phyloP scores from a whole-genome alignment of 495 filamentous ascomycete species.

The Neurospora sp. region DNA sequence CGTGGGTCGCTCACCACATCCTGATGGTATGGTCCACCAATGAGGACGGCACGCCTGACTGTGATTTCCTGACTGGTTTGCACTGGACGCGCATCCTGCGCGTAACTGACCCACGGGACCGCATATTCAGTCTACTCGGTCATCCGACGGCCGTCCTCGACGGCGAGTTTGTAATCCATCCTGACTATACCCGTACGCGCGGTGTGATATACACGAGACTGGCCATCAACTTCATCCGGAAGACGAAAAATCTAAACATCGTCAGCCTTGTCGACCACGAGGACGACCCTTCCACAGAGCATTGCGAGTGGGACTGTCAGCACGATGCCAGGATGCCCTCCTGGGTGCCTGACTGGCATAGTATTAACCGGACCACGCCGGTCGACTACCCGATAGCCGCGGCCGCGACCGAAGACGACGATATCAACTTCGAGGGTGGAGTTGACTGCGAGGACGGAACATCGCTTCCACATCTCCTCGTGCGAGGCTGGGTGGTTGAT shows the following conservation, averaged over 20 bases:
- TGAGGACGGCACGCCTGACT: slow-evolving; percentile 5
- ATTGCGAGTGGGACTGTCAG: slow-evolving; percentile 2
- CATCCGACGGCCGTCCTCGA: slow-evolving; percentile 5
- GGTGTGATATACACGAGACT: slow-evolving; percentile 11
- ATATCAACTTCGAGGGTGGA: slow-evolving; percentile 1
- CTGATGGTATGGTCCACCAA: slow-evolving; percentile 9
- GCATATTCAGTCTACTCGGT: slow-evolving; percentile 7
- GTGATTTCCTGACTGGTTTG: slow-evolving; percentile 11
- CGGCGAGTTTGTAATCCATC: slow-evolving; percentile 7
- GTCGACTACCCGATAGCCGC: slow-evolving; percentile 1
- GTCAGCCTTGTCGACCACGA: slow-evolving; percentile 13
- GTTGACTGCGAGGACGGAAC: neutral
- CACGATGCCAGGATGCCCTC: slow-evolving; percentile 9
- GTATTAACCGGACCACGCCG: slow-evolving; percentile 13
- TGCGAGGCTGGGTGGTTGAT: slow-evolving; percentile 10
- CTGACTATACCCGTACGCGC: slow-evolving; percentile 10
- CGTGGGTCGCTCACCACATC: slow-evolving; percentile 10
- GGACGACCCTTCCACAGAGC: slow-evolving; percentile 1
- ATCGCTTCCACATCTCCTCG: slow-evolving; percentile 6
- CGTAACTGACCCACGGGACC: slow-evolving; percentile 11
- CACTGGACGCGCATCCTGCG: slow-evolving; percentile 12
- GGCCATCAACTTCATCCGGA: slow-evolving; percentile 8
- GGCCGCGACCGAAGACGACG: neutral
- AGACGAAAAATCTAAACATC: slow-evolving; percentile 2
- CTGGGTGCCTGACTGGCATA: slow-evolving; percentile 15